These are phyloP conservation scores for Metarhizium humberi DNA, from an alignment of 2,329 filamentous ascomycete genomes.

Conservation along the genomic window DNA sequence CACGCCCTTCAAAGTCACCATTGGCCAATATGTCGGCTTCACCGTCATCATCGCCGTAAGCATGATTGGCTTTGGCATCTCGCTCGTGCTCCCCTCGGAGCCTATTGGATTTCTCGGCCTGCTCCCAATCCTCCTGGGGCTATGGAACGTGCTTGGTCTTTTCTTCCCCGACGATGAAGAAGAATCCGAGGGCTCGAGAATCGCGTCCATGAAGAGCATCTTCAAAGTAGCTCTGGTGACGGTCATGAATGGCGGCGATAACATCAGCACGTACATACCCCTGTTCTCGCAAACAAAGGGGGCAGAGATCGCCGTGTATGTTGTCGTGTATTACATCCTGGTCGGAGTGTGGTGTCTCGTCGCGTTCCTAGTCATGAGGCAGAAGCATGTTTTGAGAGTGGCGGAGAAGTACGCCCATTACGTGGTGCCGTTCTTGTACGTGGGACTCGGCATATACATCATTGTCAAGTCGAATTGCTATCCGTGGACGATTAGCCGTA, in stretches of 20 bases:
- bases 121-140: constrained; percentile 21
- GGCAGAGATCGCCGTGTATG: constrained; percentile 22
- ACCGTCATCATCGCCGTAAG: constrained; percentile 23
- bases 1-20: constrained; percentile 13
- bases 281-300: constrained; percentile 22
- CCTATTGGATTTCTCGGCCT: constrained; percentile 26
- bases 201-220: constrained; percentile 11
- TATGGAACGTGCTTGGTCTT: constrained; percentile 18
- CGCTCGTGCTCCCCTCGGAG: constrained; percentile 20
- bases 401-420: constrained; percentile 15
- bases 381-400: constrained; percentile 18
- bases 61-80: constrained; percentile 23
- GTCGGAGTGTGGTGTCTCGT: constrained; percentile 21
- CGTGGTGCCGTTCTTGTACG: constrained; percentile 21
- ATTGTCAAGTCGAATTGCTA: constrained; percentile 22
- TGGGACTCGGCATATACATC: constrained; percentile 23
- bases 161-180: constrained; percentile 11
- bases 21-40: constrained; percentile 23
- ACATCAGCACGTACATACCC: constrained; percentile 25
- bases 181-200: constrained; percentile 5
- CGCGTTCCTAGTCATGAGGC: constrained; percentile 20
- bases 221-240: constrained; percentile 21
- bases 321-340: constrained; percentile 22
- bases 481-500: constrained; percentile 22
- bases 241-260: constrained; percentile 25